phyloP scores from a whole-genome alignment of 352 stramenopile species.

The Globisporangium barbulae region DNA sequence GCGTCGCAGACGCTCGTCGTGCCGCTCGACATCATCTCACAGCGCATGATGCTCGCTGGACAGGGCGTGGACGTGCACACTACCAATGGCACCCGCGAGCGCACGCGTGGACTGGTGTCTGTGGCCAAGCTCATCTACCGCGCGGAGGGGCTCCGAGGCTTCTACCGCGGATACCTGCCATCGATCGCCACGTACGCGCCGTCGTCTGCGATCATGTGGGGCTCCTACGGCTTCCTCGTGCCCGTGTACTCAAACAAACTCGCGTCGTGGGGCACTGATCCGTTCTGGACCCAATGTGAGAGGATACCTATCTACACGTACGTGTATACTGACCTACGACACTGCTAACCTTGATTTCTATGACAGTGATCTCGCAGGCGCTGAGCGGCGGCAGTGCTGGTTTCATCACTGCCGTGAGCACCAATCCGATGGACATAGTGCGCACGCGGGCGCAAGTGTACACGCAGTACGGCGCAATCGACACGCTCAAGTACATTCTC shows the following conservation, averaged over 20 bases:
- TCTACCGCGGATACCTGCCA: constrained; percentile 82
- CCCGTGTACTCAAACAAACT: constrained; percentile 71
- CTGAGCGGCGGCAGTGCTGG: constrained; percentile 72
- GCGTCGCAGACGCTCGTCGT: constrained; percentile 86
- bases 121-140: constrained; percentile 66
- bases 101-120: constrained; percentile 47
- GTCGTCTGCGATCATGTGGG: constrained; percentile 86
- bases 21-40: constrained; percentile 86
- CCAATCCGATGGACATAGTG: constrained; percentile 89
- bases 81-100: constrained; percentile 60
- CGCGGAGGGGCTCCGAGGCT: constrained; percentile 63
- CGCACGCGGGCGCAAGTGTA: constrained; percentile 81
- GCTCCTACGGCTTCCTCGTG: constrained; percentile 79
- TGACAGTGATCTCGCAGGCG: constrained; percentile 67
- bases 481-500: constrained; percentile 84
- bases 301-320: too few relatives aligned
- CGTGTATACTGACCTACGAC: too few relatives aligned
- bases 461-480: constrained; percentile 79
- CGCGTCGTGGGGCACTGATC: constrained; percentile 47
- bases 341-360: too few relatives aligned
- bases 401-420: constrained; percentile 75
- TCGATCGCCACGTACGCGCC: constrained; percentile 86
- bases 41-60: constrained; percentile 87
- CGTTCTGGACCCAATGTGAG: constrained; percentile 87
- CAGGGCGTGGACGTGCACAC: constrained; percentile 61